Conservation (phyloP, 2,329 filamentous ascomycete species). For the Apiospora kogelbergensis region DNA sequence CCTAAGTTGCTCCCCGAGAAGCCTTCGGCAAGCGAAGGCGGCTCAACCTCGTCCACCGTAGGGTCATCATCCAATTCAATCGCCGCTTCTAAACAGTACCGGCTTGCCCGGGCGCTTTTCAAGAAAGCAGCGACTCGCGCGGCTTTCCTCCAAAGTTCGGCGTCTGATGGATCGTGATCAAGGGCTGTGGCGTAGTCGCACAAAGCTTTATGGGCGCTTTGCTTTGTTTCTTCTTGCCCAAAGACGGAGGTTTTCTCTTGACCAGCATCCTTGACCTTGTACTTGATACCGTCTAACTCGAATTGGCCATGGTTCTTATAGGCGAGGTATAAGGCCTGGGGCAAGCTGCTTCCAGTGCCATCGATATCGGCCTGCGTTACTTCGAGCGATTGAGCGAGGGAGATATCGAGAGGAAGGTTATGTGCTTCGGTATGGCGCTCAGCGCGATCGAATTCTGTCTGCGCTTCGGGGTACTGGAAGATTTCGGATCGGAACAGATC, state of each 20-base stretch:
- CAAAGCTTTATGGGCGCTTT: slow-evolving; percentile 46
- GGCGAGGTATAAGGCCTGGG: slow-evolving; percentile 87
- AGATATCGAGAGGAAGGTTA: slow-evolving; percentile 46
- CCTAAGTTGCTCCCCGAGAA: slow-evolving; percentile 62
- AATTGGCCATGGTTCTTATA: slow-evolving; percentile 97
- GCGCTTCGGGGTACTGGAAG: slow-evolving; percentile 85
- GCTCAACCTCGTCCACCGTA: slow-evolving; percentile 59
- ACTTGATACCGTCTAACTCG: slow-evolving; percentile 70
- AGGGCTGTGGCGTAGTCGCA: slow-evolving; percentile 59
- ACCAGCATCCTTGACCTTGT: slow-evolving; percentile 40
- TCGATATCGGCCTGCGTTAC: slow-evolving; percentile 65
- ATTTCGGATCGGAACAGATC: slow-evolving; percentile 89
- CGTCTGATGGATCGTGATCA: slow-evolving; percentile 66
- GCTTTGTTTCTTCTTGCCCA: slow-evolving; percentile 35
- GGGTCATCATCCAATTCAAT: slow-evolving; percentile 69
- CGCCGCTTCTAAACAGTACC: slow-evolving; percentile 65
- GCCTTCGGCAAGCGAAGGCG: slow-evolving; percentile 62
- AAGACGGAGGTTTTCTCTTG: slow-evolving; percentile 32
- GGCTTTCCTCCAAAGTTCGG: slow-evolving; percentile 62
- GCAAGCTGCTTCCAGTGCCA: slow-evolving; percentile 74
- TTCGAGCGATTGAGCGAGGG: slow-evolving; percentile 52
- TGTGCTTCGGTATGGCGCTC: slow-evolving; percentile 53
- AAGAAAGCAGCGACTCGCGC: slow-evolving; percentile 60
- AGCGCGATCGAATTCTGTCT: slow-evolving; percentile 78
- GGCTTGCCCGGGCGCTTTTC: slow-evolving; percentile 54